Conservation (phyloP, 78 protist species). For the Reticulomyxa filosa region DNA sequence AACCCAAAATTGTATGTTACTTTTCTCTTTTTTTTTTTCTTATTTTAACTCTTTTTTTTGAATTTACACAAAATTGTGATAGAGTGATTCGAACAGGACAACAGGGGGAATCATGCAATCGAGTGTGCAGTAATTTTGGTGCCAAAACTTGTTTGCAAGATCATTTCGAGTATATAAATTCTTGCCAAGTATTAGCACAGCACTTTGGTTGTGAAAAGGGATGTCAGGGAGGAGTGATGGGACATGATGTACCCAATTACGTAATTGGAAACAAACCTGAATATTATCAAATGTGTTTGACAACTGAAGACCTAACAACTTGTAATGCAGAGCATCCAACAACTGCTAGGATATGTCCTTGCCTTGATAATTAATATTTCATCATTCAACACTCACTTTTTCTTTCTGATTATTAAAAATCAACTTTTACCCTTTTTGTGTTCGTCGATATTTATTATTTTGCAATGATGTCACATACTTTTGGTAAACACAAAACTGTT, state of each 20-base stretch:
- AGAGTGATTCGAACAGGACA: neutral
- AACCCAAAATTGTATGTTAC: too few relatives aligned
- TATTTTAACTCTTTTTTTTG: too few relatives aligned
- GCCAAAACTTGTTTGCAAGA: neutral
- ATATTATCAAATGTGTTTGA: neutral
- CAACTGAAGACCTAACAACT: slow-evolving; percentile 9
- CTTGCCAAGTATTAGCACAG: neutral
- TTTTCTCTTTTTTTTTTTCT: too few relatives aligned
- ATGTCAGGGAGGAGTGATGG: neutral
- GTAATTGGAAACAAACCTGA: neutral
- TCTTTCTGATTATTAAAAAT: too few relatives aligned
- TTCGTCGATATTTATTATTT: too few relatives aligned
- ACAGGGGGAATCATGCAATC: neutral
- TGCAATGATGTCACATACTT: too few relatives aligned
- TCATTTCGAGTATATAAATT: slow-evolving; percentile 11
- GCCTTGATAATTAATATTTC: too few relatives aligned
- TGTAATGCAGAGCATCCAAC: slow-evolving; percentile 7
- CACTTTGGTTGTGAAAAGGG: slow-evolving; percentile 12
- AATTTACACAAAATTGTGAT: too few relatives aligned
- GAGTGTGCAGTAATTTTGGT: neutral
- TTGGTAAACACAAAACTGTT: too few relatives aligned
- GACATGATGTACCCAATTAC: slow-evolving; percentile 17
- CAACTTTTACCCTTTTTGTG: too few relatives aligned
- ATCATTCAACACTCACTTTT: too few relatives aligned
- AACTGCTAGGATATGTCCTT: slow-evolving; percentile 13